These are phyloP conservation scores for Eutypella sp. DNA, from an alignment of 2,329 filamentous ascomycete species.

Conservation along the genomic window DNA sequence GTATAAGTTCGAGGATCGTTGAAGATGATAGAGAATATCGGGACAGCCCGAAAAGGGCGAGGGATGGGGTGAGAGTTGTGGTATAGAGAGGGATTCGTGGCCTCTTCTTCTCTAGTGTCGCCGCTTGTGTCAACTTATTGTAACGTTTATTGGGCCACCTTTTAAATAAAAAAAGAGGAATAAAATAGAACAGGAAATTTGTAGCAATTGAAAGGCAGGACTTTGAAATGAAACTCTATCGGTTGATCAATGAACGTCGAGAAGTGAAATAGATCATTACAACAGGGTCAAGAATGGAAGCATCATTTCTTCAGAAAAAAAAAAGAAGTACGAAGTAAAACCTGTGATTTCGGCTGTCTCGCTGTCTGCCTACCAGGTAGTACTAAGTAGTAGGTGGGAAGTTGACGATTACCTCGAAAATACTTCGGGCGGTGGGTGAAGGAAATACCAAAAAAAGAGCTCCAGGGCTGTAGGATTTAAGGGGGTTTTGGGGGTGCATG, in stretches of 20 bases:
- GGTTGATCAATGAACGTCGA: constrained; percentile 35
- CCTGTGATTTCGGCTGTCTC: constrained; percentile 4
- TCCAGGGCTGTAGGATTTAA: neutral
- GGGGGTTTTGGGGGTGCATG: neutral
- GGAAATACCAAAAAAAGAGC: neutral
- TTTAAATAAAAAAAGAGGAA: too few relatives aligned
- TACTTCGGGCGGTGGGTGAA: neutral
- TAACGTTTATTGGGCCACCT: constrained; percentile 1
- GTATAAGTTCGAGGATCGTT: neutral
- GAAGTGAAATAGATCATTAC: constrained; percentile 37
- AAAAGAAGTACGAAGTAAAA: constrained; percentile 11
- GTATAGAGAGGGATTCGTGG: constrained; percentile 22
- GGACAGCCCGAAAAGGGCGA: constrained; percentile 3
- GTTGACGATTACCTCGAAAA: neutral
- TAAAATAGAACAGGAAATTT: constrained; percentile 1
- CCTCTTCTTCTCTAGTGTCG: constrained; percentile 13
- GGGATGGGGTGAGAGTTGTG: too few relatives aligned
- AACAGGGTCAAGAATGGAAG: constrained; percentile 25
- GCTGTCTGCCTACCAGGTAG: too few relatives aligned
- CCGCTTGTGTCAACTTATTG: neutral
- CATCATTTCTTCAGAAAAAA: constrained; percentile 19
- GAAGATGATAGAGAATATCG: constrained; percentile 1
- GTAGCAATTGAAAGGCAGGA: constrained; percentile 4
- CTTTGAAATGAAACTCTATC: constrained; percentile 15
- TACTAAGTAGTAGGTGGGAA: constrained; percentile 5